These are phyloP conservation scores for Rhizopus sp. DNA, from an alignment of 371 early-diverging fungal species.

Conservation along the genomic window DNA sequence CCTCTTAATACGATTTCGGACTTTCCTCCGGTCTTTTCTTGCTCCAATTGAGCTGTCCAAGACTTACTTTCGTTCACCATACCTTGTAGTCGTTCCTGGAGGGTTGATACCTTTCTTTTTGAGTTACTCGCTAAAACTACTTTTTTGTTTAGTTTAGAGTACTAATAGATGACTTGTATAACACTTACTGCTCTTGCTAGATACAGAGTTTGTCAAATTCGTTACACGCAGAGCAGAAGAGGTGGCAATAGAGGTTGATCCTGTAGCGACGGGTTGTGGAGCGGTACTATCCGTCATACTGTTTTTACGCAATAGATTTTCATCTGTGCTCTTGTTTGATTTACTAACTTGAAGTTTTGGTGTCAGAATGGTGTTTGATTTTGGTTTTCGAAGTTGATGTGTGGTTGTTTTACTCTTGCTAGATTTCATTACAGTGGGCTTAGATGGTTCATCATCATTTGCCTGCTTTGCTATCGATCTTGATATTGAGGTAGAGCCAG, in stretches of 20 bases:
- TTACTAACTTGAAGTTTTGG: constrained; percentile 14
- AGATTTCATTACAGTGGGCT: background rate
- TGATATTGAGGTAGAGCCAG: constrained; percentile 6
- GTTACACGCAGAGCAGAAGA: background rate
- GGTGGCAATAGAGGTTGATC: constrained; percentile 7
- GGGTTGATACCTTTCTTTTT: constrained; percentile 21
- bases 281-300: background rate
- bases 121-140: constrained; percentile 14
- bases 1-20: constrained; percentile 27
- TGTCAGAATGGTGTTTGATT: constrained; percentile 13
- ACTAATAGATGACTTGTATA: background rate
- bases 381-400: constrained; percentile 20
- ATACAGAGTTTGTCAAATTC: background rate
- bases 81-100: constrained; percentile 32
- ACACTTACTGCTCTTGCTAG: constrained; percentile 6
- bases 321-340: constrained; percentile 25
- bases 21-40: constrained; percentile 16
- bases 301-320: constrained; percentile 10
- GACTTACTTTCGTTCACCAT: constrained; percentile 29
- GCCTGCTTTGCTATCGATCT: background rate
- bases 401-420: background rate
- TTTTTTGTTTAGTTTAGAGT: background rate
- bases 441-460: background rate
- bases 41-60: constrained; percentile 17
- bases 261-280: background rate